Evolutionary conservation across 106 monocot genomes (phyloP).

Genomic region (Acorus gramineus): DNA sequence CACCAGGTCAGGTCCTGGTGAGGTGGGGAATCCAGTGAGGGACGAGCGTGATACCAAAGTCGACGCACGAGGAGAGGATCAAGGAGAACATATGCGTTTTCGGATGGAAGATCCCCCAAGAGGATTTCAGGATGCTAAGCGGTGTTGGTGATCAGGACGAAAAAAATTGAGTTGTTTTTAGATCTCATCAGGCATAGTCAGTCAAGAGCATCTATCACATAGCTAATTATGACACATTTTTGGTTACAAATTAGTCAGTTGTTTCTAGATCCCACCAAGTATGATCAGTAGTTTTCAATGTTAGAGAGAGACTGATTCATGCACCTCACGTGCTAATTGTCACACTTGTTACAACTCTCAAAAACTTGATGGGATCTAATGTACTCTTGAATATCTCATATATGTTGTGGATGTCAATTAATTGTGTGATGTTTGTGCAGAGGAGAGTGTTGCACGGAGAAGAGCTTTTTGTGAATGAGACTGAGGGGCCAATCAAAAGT

Average conservation of each 20-base stretch:
- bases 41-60: slow-evolving; percentile 50
- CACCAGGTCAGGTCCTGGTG: slow-evolving; percentile 40
- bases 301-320: too few relatives aligned
- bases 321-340: too few relatives aligned
- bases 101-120: slow-evolving; percentile 47
- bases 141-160: slow-evolving; percentile 32
- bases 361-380: too few relatives aligned
- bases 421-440: slow-evolving; percentile 9
- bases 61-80: slow-evolving; percentile 28
- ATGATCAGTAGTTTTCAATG: too few relatives aligned
- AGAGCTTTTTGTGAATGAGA: slow-evolving; percentile 40
- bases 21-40: slow-evolving; percentile 51
- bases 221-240: too few relatives aligned
- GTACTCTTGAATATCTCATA: not conserved
- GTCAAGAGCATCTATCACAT: too few relatives aligned
- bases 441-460: slow-evolving; percentile 34
- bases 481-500: slow-evolving; percentile 28
- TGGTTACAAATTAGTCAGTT: too few relatives aligned
- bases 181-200: too few relatives aligned
- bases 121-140: slow-evolving; percentile 33
- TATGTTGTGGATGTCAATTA: not conserved
- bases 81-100: slow-evolving; percentile 44
- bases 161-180: not conserved
- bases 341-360: too few relatives aligned
- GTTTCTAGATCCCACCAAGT: too few relatives aligned